Evolutionary conservation across 2,329 filamentous ascomycete species (phyloP), one percentile per base, ranked within the genome.

Genomic region (Cladosporium velox): DNA sequence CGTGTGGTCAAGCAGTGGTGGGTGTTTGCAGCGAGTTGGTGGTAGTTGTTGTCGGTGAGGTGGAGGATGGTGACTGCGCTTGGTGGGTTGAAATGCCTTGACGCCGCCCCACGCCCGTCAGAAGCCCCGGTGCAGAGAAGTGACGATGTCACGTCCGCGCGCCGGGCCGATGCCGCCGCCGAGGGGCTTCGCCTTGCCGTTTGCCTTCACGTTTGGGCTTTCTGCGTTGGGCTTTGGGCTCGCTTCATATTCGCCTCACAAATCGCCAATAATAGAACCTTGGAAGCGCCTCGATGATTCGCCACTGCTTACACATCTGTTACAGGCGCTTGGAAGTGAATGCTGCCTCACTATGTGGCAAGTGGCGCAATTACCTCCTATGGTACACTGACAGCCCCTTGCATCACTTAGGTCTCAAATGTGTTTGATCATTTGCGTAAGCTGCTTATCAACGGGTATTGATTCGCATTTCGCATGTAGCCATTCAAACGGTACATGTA

Each of bases 51-150:
- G 52, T 55, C 52, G 52, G 52, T 55, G 52, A 32, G 52, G 52
- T 55, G 28, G 52, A 55, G 52, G 30, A 15, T 34, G 52, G 52
- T 55, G 28, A 21, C 52, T 52, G 49, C 26, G 52, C 52, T 47
- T 34, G 30, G 52, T 34, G 30, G 51, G 52, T 55, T 47, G 52
- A 55, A 55, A 55, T 55, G 52, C 28, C 28, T 55, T 32, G 52
- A 55, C 32, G 52, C 26, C 51, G 51, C 52, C 52, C 52, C 52
- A 55, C 52, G 52, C 41, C n/a, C n/a, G n/a, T 24, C 10, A 54
- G 30, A 54, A 30, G 51, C 52, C 52, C 52, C 52, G 32, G 52
- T 55, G 52, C 52, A 55, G 32, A 55, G 52, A 55, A 54, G 52
- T 55, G 52, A 55, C 52, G 52, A 30, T 32, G 52, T 47, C n/a